phyloP scores from a whole-genome alignment of 495 filamentous ascomycete genomes.

The Entonaema liquescens region DNA sequence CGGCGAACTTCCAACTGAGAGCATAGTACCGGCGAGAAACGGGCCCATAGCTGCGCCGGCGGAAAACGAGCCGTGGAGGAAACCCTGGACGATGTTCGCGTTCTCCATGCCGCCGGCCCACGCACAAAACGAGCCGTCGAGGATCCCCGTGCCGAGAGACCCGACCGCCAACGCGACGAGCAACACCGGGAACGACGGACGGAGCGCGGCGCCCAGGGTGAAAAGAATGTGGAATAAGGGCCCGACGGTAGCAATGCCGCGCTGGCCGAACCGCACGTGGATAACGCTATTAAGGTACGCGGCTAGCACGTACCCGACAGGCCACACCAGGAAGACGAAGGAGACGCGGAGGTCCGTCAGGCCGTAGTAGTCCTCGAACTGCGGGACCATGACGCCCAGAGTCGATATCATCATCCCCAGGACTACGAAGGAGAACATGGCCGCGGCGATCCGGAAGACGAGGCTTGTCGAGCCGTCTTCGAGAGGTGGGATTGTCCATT shows the following conservation, averaged over 20 bases:
- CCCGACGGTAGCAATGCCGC: constrained; percentile 68
- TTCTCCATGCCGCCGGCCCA: constrained; percentile 74
- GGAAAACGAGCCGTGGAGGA: constrained; percentile 71
- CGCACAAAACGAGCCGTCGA: constrained; percentile 72
- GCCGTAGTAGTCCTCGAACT: constrained; percentile 63
- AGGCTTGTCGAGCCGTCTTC: neutral
- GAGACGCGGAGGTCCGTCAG: constrained; percentile 76
- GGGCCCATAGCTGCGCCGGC: constrained; percentile 72
- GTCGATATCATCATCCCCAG: constrained; percentile 30
- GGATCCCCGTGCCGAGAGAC: constrained; percentile 68
- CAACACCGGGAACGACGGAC: constrained; percentile 72
- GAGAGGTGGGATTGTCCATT: neutral
- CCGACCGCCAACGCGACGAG: constrained; percentile 66
- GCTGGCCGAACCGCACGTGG: constrained; percentile 63
- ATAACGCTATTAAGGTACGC: constrained; percentile 65
- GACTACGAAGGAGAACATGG: constrained; percentile 31
- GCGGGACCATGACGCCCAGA: constrained; percentile 35
- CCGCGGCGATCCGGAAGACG: constrained; percentile 22
- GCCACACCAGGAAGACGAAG: constrained; percentile 73
- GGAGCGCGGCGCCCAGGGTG: constrained; percentile 66
- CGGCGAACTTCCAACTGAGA: constrained; percentile 51
- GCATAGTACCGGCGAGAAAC: constrained; percentile 69
- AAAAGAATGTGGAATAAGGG: constrained; percentile 68
- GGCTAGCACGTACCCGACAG: constrained; percentile 71
- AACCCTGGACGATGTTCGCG: constrained; percentile 66